Evolutionary conservation across 495 filamentous ascomycete genomes (phyloP).

Genomic region (Aspergillus indologenus): DNA sequence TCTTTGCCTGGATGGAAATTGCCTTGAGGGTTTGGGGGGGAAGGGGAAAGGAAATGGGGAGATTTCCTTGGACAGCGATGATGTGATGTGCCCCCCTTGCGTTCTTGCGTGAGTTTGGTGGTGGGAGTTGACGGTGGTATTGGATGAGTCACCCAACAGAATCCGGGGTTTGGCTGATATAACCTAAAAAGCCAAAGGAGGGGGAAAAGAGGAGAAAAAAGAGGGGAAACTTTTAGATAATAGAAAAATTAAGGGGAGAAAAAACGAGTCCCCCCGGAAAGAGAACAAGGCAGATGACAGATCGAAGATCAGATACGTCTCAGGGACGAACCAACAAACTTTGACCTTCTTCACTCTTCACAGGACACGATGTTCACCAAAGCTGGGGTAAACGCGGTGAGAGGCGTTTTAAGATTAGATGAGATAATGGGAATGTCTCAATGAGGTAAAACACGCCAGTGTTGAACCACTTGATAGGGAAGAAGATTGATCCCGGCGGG

Average conservation of each 20-base stretch:
- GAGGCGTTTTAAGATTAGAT: background rate
- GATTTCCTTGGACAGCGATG: conserved; percentile 1
- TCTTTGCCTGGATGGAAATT: background rate
- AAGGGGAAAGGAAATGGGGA: background rate
- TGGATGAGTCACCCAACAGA: background rate
- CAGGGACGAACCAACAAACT: background rate
- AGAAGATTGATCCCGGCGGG: conserved; percentile 19
- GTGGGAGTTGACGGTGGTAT: background rate
- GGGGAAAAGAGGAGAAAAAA: background rate
- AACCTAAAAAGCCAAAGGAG: background rate
- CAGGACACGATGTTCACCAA: background rate
- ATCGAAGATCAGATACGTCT: background rate
- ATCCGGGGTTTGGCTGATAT: background rate
- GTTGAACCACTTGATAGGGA: conserved; percentile 9
- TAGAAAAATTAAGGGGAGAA: background rate
- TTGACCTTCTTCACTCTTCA: background rate
- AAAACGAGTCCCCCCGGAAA: background rate
- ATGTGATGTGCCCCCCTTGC: background rate
- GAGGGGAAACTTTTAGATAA: background rate
- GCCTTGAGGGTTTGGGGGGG: background rate
- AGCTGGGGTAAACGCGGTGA: background rate
- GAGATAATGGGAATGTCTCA: background rate
- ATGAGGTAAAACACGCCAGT: background rate
- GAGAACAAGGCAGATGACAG: background rate
- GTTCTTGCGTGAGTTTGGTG: background rate